phyloP scores from a whole-genome alignment of 306 rosid genomes.

The Inga oerstediana region DNA sequence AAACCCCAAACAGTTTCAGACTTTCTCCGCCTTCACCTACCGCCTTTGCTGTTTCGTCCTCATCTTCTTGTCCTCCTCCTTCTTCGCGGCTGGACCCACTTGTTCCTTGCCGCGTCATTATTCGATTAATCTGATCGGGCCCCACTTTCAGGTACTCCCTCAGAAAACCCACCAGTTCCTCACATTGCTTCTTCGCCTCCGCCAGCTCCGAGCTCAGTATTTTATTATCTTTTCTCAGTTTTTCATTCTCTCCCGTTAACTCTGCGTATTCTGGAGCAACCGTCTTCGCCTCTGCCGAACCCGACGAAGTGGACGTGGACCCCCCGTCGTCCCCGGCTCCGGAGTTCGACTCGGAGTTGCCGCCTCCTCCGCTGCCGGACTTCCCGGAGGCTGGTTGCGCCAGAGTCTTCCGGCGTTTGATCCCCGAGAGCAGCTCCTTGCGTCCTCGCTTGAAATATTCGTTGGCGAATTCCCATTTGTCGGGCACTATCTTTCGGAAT shows the following conservation, averaged over 20 bases:
- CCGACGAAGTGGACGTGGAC: constrained; percentile 68
- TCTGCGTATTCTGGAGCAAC: constrained; percentile 33
- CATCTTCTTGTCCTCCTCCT: not conserved
- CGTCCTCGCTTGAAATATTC: constrained; percentile 71
- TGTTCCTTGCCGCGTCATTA: constrained; percentile 64
- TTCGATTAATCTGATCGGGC: constrained; percentile 58
- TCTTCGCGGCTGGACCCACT: constrained; percentile 44
- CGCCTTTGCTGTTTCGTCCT: not conserved
- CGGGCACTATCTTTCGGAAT: constrained; percentile 76
- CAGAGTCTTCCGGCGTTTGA: constrained; percentile 72
- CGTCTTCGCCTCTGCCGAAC: constrained; percentile 55
- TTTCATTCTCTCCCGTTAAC: constrained; percentile 65
- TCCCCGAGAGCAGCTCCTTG: constrained; percentile 56
- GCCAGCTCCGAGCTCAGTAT: constrained; percentile 63
- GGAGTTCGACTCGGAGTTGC: constrained; percentile 49
- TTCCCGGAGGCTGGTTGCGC: not conserved
- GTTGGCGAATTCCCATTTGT: constrained; percentile 95
- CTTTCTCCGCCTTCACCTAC: constrained; percentile 43
- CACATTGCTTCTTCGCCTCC: constrained; percentile 64
- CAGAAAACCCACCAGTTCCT: constrained; percentile 58
- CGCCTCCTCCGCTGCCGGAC: constrained; percentile 39
- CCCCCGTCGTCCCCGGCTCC: constrained; percentile 70
- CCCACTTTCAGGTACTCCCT: constrained; percentile 55
- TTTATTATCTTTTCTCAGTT: constrained; percentile 69
- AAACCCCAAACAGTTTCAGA: constrained; percentile 87